Base-by-base conservation (phyloP, 306 rosid species). In the Castanea crenata region DNA sequence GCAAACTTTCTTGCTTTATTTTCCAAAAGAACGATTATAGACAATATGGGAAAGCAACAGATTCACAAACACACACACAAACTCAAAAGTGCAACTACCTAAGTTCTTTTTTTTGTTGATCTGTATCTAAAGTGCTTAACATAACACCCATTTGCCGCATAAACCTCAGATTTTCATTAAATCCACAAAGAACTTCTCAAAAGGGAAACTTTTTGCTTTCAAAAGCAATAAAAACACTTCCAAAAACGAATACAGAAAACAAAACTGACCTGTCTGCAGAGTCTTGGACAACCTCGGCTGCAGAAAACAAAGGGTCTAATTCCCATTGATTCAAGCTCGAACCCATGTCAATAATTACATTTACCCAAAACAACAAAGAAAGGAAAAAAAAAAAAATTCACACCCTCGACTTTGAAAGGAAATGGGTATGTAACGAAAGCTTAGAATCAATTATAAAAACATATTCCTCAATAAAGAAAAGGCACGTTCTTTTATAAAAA, bases 241-340 rank as follows among this genome's bases (percentile, higher is more conserved):
- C 62, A 62, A 68, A 64, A 46, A 15, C 20, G 21, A 27, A 55
- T 23, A 8, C 4, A 35, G 57, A 65, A 67, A 67, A 21, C 31
- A 49, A 75, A 68, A 74, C 70, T 13, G 15, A 81, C 87, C 87
- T 74, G 54, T 84, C 85, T 35, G 85, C 87, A 51, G 87, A 84
- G 76, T 80, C 87, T 77, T 80, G 87, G 57, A 84, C 77, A 8
- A 84, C 83, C 78, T 84, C 87, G 27, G 87, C 87, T 5, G 87
- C 87, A 23, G 85, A 77, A 29, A 74, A 81, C 74, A 84, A 79
- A 77, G 87, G 87, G 82, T 84, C 87, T 12, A 85, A 74, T 55
- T 84, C 87, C 87, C 87, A 84, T 54, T 74, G 87, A 51, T 68
- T 82, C 75, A 77, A 84, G 71, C 77, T 78, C 75, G 85, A 78